Percentiles rank a stretch among this genome's conserved stretches.
Evolutionary conservation across 495 filamentous ascomycete genomes (phyloP).

Genomic region (Xylaria castorea): DNA sequence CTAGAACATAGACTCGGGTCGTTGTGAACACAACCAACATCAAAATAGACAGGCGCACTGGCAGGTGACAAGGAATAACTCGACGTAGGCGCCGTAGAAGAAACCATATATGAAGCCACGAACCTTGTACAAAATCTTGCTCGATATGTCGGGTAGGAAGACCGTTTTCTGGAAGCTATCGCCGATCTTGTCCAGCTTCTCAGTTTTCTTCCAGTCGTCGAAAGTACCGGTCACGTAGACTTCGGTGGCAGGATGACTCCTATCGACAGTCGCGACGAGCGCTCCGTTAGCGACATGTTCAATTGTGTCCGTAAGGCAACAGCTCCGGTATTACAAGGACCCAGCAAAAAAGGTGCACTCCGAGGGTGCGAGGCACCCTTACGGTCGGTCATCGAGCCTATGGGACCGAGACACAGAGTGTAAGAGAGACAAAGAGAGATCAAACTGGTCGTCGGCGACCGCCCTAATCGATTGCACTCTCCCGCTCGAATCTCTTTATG

Average conservation of each 20-base stretch:
- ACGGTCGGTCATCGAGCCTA: not conserved
- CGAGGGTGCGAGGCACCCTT: slow-evolving; percentile 20
- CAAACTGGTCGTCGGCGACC: not conserved
- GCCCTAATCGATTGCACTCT: not conserved
- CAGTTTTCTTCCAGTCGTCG: slow-evolving; percentile 88
- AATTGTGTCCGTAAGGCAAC: slow-evolving; percentile 30
- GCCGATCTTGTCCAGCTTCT: slow-evolving; percentile 76
- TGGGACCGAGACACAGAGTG: not conserved
- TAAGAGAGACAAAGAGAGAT: not conserved
- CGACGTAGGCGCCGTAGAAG: slow-evolving; percentile 4
- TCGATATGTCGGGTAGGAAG: slow-evolving; percentile 61
- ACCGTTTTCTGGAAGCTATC: slow-evolving; percentile 80
- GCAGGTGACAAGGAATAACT: not conserved
- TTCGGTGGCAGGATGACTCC: slow-evolving; percentile 78
- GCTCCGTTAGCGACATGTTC: slow-evolving; percentile 18
- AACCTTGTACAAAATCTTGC: slow-evolving; percentile 87
- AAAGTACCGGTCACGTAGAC: slow-evolving; percentile 97
- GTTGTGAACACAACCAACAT: not conserved
- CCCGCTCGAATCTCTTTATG: not conserved
- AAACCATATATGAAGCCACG: slow-evolving; percentile 42
- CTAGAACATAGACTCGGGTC: not conserved
- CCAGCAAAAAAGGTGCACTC: slow-evolving; percentile 11
- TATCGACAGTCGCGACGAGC: slow-evolving; percentile 41
- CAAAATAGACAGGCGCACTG: not conserved
- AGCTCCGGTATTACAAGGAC: slow-evolving; percentile 22